Conservation (phyloP, 176 grass and related monocot species). For the Triticum monococcum region DNA sequence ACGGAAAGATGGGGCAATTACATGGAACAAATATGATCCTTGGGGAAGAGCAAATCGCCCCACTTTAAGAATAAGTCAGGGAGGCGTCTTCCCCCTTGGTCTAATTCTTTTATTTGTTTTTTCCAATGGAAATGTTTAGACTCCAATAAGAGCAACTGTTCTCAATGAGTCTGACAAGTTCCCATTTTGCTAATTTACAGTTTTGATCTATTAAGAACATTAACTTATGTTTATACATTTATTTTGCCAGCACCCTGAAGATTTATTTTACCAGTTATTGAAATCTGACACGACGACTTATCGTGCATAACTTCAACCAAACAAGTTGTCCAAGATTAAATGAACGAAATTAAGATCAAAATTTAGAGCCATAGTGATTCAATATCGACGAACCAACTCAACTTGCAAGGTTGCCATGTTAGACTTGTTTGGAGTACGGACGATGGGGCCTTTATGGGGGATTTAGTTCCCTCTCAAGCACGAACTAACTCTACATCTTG, state of each 20-base stretch:
- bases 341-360: neutral
- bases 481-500: neutral
- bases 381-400: neutral
- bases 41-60: neutral
- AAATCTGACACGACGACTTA: neutral
- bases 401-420: neutral
- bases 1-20: neutral
- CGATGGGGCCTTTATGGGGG: neutral
- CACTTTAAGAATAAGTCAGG: neutral
- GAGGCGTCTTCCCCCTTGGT: neutral
- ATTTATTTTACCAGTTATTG: neutral
- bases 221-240: neutral
- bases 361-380: neutral
- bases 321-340: neutral
- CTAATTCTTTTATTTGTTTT: neutral
- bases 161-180: neutral
- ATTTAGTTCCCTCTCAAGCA: neutral
- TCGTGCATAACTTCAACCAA: neutral
- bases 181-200: neutral
- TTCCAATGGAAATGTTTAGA: neutral
- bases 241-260: neutral
- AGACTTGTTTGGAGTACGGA: neutral
- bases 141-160: neutral
- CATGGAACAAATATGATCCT: neutral
- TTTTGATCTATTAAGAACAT: slow-evolving; percentile 2